Conservation (phyloP, 208 protist genomes). For the Angomonas ambiguus region DNA sequence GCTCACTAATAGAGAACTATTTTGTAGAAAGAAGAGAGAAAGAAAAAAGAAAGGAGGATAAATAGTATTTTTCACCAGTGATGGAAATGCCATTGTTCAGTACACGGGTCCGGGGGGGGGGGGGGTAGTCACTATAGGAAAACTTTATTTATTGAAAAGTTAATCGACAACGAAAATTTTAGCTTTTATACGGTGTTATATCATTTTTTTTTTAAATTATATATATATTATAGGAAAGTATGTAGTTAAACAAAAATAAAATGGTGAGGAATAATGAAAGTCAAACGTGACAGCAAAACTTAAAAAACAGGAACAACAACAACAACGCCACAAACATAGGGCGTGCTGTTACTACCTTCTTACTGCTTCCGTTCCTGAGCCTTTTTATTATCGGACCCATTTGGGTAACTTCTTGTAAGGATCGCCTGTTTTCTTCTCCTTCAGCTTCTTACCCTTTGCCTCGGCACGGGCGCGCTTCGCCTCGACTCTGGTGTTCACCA, state of each 20-base stretch:
- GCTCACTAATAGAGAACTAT: background rate
- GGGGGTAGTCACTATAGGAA: no score
- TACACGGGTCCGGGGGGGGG: no score
- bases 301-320: conserved; percentile 2
- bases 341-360: no score
- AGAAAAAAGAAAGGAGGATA: conserved; percentile 4
- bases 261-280: conserved; percentile 9
- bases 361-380: background rate
- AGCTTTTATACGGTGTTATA: background rate
- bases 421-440: conserved; percentile 62
- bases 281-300: background rate
- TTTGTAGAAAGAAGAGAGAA: conserved; percentile 5
- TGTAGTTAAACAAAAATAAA: conserved; percentile 11
- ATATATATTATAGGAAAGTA: conserved; percentile 14
- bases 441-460: conserved; percentile 43
- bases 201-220: conserved; percentile 17
- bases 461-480: conserved; percentile 33
- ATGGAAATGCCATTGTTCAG: no score
- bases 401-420: conserved; percentile 87
- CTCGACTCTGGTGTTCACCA: conserved; percentile 62
- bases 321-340: background rate
- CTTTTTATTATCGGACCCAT: conserved; percentile 66
- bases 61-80: conserved; percentile 3
- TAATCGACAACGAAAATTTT: conserved; percentile 9
- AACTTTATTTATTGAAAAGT: conserved; percentile 5